Evolutionary conservation across 257 asterid species (phyloP).

Genomic region (Osmanthus fragrans): DNA sequence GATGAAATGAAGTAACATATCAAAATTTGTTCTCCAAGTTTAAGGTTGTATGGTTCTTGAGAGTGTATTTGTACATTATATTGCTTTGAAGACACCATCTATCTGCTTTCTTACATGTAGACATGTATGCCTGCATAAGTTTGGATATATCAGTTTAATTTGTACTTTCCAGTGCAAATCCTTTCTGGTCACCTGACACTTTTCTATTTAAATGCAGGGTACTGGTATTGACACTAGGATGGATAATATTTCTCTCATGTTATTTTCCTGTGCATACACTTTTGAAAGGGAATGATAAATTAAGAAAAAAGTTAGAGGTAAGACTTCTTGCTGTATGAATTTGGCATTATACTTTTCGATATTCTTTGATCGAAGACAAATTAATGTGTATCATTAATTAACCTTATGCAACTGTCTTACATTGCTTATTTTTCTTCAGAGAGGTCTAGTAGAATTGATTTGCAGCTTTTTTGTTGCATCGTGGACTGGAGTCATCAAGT

Average conservation of each 20-base stretch:
- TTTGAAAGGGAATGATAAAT: constrained; percentile 83
- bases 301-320: constrained; percentile 89
- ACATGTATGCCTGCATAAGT: neutral
- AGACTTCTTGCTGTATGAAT: constrained; percentile 14
- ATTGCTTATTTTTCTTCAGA: constrained; percentile 42
- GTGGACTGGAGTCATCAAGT: constrained; percentile 99
- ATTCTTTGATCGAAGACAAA: constrained; percentile 1
- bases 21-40: constrained; percentile 2
- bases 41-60: neutral
- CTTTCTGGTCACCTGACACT: constrained; percentile 25
- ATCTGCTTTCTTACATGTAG: neutral
- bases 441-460: constrained; percentile 92
- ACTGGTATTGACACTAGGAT: constrained; percentile 80
- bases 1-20: neutral
- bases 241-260: constrained; percentile 91
- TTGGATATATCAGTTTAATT: neutral
- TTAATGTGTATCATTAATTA: neutral
- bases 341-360: constrained; percentile 4
- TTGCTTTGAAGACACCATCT: neutral
- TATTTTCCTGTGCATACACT: constrained; percentile 91
- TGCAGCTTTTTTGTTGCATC: constrained; percentile 98
- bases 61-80: neutral
- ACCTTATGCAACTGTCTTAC: constrained; percentile 19
- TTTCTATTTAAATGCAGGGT: constrained; percentile 63
- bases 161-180: constrained; percentile 19